Evolutionary conservation across 306 rosid genomes (phyloP).

Genomic region (Quercus aquifolioides): DNA sequence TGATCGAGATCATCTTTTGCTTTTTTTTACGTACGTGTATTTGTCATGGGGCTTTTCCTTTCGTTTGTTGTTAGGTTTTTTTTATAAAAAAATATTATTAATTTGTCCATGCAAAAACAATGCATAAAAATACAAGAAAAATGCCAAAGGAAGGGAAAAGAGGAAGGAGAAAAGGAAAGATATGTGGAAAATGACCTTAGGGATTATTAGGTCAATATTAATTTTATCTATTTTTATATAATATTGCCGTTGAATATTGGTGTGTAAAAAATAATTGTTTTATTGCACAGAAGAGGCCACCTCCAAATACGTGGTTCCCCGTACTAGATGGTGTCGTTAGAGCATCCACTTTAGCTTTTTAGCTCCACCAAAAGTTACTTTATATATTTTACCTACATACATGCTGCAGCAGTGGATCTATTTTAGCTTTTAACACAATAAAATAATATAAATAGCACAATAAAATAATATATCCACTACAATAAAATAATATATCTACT

Average conservation of each 20-base stretch:
- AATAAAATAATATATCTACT: too few relatives aligned
- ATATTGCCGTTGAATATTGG: not conserved
- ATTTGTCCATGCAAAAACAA: not conserved
- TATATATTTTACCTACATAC: too few relatives aligned
- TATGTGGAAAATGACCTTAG: not conserved
- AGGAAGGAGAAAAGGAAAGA: not conserved
- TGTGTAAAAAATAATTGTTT: not conserved
- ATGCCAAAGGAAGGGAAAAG: not conserved
- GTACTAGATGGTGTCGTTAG: constrained; percentile 17
- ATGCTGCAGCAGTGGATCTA: too few relatives aligned
- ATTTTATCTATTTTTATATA: not conserved
- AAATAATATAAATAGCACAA: too few relatives aligned
- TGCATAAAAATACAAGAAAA: not conserved
- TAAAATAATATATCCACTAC: too few relatives aligned
- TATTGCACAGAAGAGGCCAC: not conserved
- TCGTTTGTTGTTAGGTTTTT: not conserved
- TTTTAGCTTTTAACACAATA: too few relatives aligned
- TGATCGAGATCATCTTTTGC: constrained; percentile 16
- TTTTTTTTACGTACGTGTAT: not conserved
- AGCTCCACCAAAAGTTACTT: too few relatives aligned
- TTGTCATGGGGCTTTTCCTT: not conserved
- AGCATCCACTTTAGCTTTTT: too few relatives aligned
- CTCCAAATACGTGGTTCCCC: not conserved
- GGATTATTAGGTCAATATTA: not conserved
- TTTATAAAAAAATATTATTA: not conserved